Evolutionary conservation across 2,329 filamentous ascomycete genomes (phyloP), one percentile per base, ranked within the genome.

Genomic region (Penicillium sp.): DNA sequence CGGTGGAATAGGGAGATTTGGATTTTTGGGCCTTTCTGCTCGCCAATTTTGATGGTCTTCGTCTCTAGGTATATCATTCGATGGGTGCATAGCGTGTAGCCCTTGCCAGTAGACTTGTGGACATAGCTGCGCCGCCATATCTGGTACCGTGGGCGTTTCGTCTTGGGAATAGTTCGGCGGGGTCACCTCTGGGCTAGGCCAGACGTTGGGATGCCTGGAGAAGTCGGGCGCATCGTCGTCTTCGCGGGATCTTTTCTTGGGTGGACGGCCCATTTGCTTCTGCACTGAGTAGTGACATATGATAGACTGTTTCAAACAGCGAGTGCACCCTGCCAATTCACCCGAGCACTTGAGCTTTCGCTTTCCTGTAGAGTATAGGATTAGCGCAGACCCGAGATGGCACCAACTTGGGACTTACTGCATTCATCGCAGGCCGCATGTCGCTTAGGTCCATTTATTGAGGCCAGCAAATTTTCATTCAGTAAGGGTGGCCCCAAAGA

Each of bases 341-440:
- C 76, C 75, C 1, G 76, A 77, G 63, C 76, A 79, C 67, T 77
- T 78, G 51, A 78, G 61, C 58, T 79, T 79, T 39, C 76, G 70
- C 59, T 74, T 74, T 54, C 76, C 76, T 78, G 52, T 24, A 46
- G 28, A 23, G 34, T 47, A 56, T 24, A 46, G 23, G 33, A 53
- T 62, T 33, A 62, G 67, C 45, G 56, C 45, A 31, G 24, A 23
- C 47, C 53, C 18, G 10, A 21, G 21, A 18, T 36, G 18, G 42
- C 29, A 24, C 45, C 13, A n/a, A 34, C 28, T 36, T n/a, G 31
- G 39, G 44, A 64, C 75, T 57, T 72, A 79, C 76, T 70, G 59
- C 76, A 79, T 57, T 78, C 76, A 59, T 79, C 76, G 58, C 76
- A 79, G 42, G 76, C 76, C 34, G 76, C 67, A 65, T 77, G 76